Base-by-base conservation (phyloP, 495 filamentous ascomycete genomes). In the Xylaria castorea region DNA sequence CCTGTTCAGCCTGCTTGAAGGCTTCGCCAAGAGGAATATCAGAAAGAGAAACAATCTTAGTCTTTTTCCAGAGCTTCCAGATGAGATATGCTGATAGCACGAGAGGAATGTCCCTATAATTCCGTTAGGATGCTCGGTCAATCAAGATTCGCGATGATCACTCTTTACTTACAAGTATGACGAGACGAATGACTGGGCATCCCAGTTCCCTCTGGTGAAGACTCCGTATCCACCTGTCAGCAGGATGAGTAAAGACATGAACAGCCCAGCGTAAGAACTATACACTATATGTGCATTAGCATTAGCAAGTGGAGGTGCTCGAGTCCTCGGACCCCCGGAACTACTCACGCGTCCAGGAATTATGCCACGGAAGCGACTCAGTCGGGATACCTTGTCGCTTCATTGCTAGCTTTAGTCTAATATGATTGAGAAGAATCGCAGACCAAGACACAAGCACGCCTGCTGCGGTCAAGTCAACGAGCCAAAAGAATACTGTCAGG, bases 401-500 rank as follows among this genome's bases (percentile, higher is more conserved):
- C 80, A 85, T 79, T 1, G 83, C 85, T 63, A 77, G 74, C 55
- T 76, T 79, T 30, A 87, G 71, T 16, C 84, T 80, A 30, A 87
- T 84, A 66, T 87, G 85, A 50, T 85, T 86, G 25, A 84, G 40
- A 25, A 84, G 71, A 50, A 87, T 85, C 4, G 78, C 75, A 3
- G 79, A 80, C 89, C 89, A 91, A 0, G 84, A 87, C 20, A 91
- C 79, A 53, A 91, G 76, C 2, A 87, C 85, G 1, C 86, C 87
- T 27, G 85, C 84, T 0, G 89, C 84, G 0, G 86, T 88, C 73
- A 91, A 70, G 46, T 86, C 82, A 6, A 90, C 84, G 32, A 92
- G 79, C 89, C 89, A 92, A 73, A 79, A 86, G 76, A 92, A 91
- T 5, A 89, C 90, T 0, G 84, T 87, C 50, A 88, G 78, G 1